A percentile compares a stretch with the other conserved stretches of the same genome.
Conservation (phyloP, 805 yeast genomes). For the Cyberlindnera euphorbiiphila region DNA sequence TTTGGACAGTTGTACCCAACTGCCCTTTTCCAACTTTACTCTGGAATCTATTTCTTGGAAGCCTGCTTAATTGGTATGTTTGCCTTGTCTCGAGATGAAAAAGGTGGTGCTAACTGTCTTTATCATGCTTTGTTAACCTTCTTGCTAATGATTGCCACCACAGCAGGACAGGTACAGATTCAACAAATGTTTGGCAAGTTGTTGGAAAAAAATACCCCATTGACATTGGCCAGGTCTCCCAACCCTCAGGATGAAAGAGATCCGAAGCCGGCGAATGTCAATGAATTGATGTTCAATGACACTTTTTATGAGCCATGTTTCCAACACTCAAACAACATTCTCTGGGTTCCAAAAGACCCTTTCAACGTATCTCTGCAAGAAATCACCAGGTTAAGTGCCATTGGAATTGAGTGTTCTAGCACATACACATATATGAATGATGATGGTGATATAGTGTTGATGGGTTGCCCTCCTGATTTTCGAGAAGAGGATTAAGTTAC, state of each 20-base stretch:
- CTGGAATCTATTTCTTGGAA: slow-evolving; percentile 81
- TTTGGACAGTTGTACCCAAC: slow-evolving; percentile 67
- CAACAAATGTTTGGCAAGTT: slow-evolving; percentile 38
- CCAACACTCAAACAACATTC: slow-evolving; percentile 15
- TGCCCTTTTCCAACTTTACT: slow-evolving; percentile 71
- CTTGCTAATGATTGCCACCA: slow-evolving; percentile 46
- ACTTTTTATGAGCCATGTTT: slow-evolving; percentile 27
- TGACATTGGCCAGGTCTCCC: slow-evolving; percentile 10
- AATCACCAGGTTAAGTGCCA: slow-evolving; percentile 16
- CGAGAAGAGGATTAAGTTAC: slow-evolving; percentile 5
- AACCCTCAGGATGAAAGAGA: slow-evolving; percentile 2
- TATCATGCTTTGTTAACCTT: slow-evolving; percentile 52
- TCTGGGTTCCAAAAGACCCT: slow-evolving; percentile 28
- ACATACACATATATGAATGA: slow-evolving; percentile 17
- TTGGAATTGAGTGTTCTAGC: slow-evolving; percentile 24
- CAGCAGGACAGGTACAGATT: slow-evolving; percentile 53
- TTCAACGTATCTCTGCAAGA: slow-evolving; percentile 16
- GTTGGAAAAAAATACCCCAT: slow-evolving; percentile 35
- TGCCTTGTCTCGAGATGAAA: slow-evolving; percentile 52
- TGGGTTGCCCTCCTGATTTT: slow-evolving; percentile 25
- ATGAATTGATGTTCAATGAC: slow-evolving; percentile 17
- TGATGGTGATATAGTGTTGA: slow-evolving; percentile 23
- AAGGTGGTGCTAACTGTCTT: slow-evolving; percentile 40
- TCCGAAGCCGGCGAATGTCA: slow-evolving; percentile 1
- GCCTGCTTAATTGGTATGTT: slow-evolving; percentile 74